Evolutionary conservation across 2,329 filamentous ascomycete species (phyloP), one percentile per base, ranked within the genome.

Genomic region (Aspergillus fumigatus): DNA sequence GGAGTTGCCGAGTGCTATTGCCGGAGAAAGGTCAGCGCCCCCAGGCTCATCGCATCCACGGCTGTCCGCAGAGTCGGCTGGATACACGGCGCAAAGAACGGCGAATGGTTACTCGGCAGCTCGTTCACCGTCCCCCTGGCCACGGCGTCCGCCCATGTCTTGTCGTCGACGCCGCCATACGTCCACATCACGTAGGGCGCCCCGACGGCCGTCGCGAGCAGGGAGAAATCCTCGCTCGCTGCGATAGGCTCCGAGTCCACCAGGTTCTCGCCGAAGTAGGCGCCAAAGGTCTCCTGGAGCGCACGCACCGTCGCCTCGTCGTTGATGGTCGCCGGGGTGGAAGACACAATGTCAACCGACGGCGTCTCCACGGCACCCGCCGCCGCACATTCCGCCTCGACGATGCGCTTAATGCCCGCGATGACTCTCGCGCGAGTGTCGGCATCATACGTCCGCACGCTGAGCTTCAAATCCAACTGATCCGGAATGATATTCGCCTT

Each of bases 61-160:
- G 78, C 84, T 0, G 75, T 76, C 58, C 61, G 73, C 65, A 87
- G 64, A 2, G 83, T 86, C 4, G 83, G 82, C 66, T 81, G 73
- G 45, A 86, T 74, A 0, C 77, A 78, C 7, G 84, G 84, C 47
- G 80, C 80, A 70, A 86, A 87, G 58, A 76, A 77, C 0, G 80
- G 77, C 60, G 77, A 82, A 65, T 87, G 84, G 59, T 86, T 87
- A 4, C 77, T 77, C 0, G 84, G 82, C 25, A 85, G 71, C 49
- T 77, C 77, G 62, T 76, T 67, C 59, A 79, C 70, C 56, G 60
- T 73, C 0, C 77, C 80, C 47, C 79, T 77, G 48, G 69, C 71
- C 61, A 78, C 76, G 47, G 73, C 73, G 57, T 77, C 69, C 63
- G 84, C 80, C 75, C 78, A 85, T 5, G 71, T 59, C 57, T 75